Base-by-base conservation (phyloP, 139 green algal genomes). In the Deuterostichococcus epilithicus region DNA sequence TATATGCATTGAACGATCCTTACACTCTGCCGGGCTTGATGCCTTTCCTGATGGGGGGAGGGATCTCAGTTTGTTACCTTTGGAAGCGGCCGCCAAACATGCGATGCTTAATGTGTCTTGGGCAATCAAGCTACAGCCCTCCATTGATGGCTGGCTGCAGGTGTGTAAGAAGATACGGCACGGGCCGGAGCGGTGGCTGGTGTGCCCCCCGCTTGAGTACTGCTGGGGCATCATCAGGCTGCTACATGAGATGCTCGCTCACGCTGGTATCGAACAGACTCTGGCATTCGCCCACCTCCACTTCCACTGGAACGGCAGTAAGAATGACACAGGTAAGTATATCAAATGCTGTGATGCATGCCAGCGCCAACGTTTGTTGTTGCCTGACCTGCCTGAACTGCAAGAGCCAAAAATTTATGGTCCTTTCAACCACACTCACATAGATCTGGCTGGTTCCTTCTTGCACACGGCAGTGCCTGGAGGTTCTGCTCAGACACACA, bases 321-420 rank as follows among this genome's bases (percentile, higher is more conserved):
- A 67, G 20, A 18, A n/a, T 20, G 59, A 67, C 20, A 67, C 26
- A 8, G 26, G 5, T 4, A 67, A 18, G 25, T 67, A 67, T 32
- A n/a, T 67, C 59, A 67, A n/a, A n/a, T 67, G 59, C 59, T 67
- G 59, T 67, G 59, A 67, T n/a, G 59, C 59, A 67, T 67, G 59
- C 26, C 59, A 67, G 59, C 45, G 45, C 45, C 45, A 18, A 60
- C 45, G 18, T 60, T 18, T 60, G 13, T 13, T 60, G 45, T 60
- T 67, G 59, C 26, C 59, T 67, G 59, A 67, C 59, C 26, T 67
- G 26, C 59, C 59, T 32, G 59, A n/a, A 20, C 6, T 67, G 26
- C 25, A 67, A 32, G 59, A 67, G 59, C 59, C 59, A 30, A n/a
- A 20, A 32, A n/a, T 67, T 10, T 67, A 67, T 67, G 59, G 59